Evolutionary conservation across 2,329 filamentous ascomycete species (phyloP), one percentile per base, ranked within the genome.

Genomic region (Alternaria ventricosa): DNA sequence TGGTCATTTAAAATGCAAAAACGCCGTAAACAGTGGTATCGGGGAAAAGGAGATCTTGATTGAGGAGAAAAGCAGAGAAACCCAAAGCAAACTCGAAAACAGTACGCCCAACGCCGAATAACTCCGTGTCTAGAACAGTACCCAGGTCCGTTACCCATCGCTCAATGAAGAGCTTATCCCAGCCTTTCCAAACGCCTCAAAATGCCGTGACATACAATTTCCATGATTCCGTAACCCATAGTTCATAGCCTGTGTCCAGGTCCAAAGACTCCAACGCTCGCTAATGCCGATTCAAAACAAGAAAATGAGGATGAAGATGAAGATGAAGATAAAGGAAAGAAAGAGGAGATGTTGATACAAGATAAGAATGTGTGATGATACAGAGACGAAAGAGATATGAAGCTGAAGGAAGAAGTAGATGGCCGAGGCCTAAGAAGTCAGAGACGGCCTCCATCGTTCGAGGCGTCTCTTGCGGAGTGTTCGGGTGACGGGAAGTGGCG

Each of bases 401-500:
- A 15, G 43, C 1, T 25, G 30, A 53, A n/a, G 27, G 23, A 20
- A 33, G 27, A 50, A 33, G n/a, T 10, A 43, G 9, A 22, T 18
- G 33, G 13, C 22, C 11, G 20, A 20, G 30, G 27, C 18, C 28
- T 49, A 41, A 20, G 55, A 47, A 27, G 11, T 18, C 6, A 20
- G 18, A n/a, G 23, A 25, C 10, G 18, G 22, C 13, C 70, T 69
- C 74, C 75, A 77, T 63, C 71, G 70, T 51, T 78, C 70, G 41
- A 70, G 61, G 46, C 71, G 71, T 46, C 69, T 68, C 56, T 77
- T 75, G 63, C 72, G 67, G 22, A 69, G 68, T n/a, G 71, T 67
- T 64, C 68, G 74, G 22, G 64, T 25, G 41, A 63, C 53, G 41
- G 59, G 65, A 15, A 23, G 61, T 28, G 64, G 65, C 15, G 36